Conservation (phyloP, 192 early-diverging fungal genomes). For the Mortierella hygrophila region DNA sequence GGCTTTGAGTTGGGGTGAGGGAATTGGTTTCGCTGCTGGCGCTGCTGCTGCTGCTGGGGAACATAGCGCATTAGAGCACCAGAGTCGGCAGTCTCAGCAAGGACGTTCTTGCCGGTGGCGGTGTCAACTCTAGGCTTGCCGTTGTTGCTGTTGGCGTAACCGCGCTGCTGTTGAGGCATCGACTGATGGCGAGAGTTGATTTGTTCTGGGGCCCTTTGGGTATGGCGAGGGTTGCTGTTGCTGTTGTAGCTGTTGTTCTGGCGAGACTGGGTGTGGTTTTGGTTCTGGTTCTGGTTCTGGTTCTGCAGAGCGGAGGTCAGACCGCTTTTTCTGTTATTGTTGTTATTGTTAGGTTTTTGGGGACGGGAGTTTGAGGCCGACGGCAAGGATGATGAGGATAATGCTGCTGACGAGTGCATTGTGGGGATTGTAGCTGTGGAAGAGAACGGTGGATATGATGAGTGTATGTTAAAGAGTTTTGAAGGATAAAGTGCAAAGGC, state of each 20-base stretch:
- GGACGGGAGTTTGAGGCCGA: conserved; percentile 32
- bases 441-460: neutral
- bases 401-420: conserved; percentile 25
- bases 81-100: neutral
- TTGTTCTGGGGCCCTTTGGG: conserved; percentile 8
- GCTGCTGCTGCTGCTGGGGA: conserved; percentile 17
- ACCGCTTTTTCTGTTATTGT: conserved; percentile 32
- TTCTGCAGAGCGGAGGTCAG: neutral
- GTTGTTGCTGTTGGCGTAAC: neutral
- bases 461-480: neutral
- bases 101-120: conserved; percentile 21
- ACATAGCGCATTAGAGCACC: neutral
- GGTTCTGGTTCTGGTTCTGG: conserved; percentile 13
- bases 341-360: conserved; percentile 24
- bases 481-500: neutral
- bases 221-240: conserved; percentile 20
- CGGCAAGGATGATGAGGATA: conserved; percentile 17
- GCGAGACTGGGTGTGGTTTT: neutral
- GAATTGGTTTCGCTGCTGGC: conserved; percentile 15
- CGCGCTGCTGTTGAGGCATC: conserved; percentile 31
- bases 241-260: neutral
- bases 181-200: conserved; percentile 27
- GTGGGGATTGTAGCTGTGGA: neutral
- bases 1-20: conserved; percentile 23
- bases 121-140: conserved; percentile 7